These are phyloP conservation scores for Chlorociboria aeruginascens DNA, from an alignment of 495 filamentous ascomycete species.

Conservation along the genomic window DNA sequence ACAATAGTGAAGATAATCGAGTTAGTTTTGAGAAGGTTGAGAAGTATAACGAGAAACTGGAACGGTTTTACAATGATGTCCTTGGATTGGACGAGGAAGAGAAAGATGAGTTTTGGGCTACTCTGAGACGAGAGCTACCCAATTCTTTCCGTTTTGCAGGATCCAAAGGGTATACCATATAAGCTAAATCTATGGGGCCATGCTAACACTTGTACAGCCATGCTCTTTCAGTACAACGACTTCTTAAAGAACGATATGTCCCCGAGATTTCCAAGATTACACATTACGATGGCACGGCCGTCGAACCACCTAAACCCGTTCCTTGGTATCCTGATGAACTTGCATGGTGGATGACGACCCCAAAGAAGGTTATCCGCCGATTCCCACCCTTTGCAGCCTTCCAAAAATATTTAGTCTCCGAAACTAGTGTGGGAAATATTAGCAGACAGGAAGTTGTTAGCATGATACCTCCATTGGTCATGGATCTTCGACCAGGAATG, in stretches of 20 bases:
- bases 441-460: constrained; percentile 92
- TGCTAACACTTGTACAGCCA: constrained; percentile 36
- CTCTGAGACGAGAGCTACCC: constrained; percentile 70
- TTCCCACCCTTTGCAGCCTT: constrained; percentile 88
- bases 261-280: constrained; percentile 75
- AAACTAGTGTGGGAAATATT: constrained; percentile 94
- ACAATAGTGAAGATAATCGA: constrained; percentile 14
- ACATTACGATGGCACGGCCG: constrained; percentile 58
- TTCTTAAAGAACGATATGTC: constrained; percentile 75
- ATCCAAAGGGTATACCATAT: constrained; percentile 56
- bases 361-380: constrained; percentile 83
- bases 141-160: constrained; percentile 96
- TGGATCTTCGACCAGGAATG: constrained; percentile 86
- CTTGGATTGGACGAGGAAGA: constrained; percentile 63
- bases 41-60: constrained; percentile 64
- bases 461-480: constrained; percentile 94
- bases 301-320: constrained; percentile 69
- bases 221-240: constrained; percentile 74
- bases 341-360: constrained; percentile 92
- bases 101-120: constrained; percentile 65
- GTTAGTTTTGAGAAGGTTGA: constrained; percentile 43
- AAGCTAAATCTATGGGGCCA: neutral
- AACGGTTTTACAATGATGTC: constrained; percentile 72
- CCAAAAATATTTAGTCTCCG: constrained; percentile 95
- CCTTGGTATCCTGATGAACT: constrained; percentile 88